phyloP scores from a whole-genome alignment of 495 filamentous ascomycete species.

The Amniculicola lignicola region DNA sequence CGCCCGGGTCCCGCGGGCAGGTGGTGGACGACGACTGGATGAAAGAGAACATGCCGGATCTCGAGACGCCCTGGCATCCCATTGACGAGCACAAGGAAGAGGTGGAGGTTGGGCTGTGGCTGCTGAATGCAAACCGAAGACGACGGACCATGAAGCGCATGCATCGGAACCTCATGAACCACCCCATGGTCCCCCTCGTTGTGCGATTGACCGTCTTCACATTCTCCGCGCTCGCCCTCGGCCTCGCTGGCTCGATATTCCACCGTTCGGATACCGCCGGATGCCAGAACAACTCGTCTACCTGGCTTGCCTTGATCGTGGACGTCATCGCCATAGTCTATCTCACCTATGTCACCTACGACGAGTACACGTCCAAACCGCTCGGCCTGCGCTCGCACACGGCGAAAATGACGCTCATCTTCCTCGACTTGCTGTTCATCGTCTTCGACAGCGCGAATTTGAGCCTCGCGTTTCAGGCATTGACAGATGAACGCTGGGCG shows the following conservation, averaged over 20 bases:
- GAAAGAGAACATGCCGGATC: slow-evolving; percentile 54
- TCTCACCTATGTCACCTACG: slow-evolving; percentile 87
- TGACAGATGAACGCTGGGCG: slow-evolving; percentile 67
- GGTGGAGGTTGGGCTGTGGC: slow-evolving; percentile 36
- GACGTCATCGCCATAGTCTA: slow-evolving; percentile 88
- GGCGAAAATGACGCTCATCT: slow-evolving; percentile 80
- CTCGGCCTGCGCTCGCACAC: slow-evolving; percentile 77
- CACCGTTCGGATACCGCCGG: slow-evolving; percentile 48
- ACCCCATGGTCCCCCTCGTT: slow-evolving; percentile 79
- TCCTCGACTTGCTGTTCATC: slow-evolving; percentile 93
- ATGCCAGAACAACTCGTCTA: slow-evolving; percentile 63
- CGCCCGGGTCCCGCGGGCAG: slow-evolving; percentile 39
- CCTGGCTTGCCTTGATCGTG: slow-evolving; percentile 85
- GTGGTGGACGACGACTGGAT: slow-evolving; percentile 59
- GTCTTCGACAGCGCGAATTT: slow-evolving; percentile 93
- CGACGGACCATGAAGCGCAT: slow-evolving; percentile 56
- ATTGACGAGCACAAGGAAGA: slow-evolving; percentile 48
- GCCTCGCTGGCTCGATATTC: slow-evolving; percentile 71
- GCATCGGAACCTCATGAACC: slow-evolving; percentile 52
- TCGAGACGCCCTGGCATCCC: slow-evolving; percentile 57
- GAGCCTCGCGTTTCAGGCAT: slow-evolving; percentile 78
- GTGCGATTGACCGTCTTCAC: slow-evolving; percentile 79
- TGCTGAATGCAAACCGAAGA: slow-evolving; percentile 41
- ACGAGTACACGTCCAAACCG: slow-evolving; percentile 93
- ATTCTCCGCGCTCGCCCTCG: slow-evolving; percentile 79